Percentiles rank a stretch among this genome's conserved stretches.
Conservation (phyloP, 2,329 filamentous ascomycete species). For the Microsporum audouinii region DNA sequence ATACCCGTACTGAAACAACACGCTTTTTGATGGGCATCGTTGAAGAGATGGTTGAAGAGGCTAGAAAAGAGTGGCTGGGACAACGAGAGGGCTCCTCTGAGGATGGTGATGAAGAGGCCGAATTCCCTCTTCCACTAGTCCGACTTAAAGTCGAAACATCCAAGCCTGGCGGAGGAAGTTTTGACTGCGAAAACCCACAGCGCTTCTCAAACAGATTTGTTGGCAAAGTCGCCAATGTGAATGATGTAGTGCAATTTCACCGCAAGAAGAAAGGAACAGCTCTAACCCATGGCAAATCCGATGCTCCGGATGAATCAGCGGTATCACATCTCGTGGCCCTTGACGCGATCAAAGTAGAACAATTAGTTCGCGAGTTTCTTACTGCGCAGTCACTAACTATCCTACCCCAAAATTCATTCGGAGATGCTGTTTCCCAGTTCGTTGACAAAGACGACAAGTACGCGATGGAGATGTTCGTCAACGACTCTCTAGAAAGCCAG, state of each 20-base stretch:
- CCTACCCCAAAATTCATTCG: conserved; percentile 81
- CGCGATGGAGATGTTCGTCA: conserved; percentile 72
- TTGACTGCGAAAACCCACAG: conserved; percentile 89
- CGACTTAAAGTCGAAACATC: conserved; percentile 85
- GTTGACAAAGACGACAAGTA: conserved; percentile 93
- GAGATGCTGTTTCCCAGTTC: conserved; percentile 84
- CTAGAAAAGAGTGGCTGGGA: conserved; percentile 66
- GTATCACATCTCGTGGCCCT: conserved; percentile 49
- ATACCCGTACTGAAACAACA: conserved; percentile 73
- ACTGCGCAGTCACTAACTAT: conserved; percentile 82
- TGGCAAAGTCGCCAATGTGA: conserved; percentile 82
- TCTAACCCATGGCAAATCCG: conserved; percentile 34
- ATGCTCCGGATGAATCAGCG: conserved; percentile 53
- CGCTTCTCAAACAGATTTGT: conserved; percentile 88
- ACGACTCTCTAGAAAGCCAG: conserved; percentile 58
- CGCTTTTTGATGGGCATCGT: conserved; percentile 65
- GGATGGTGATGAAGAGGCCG: conserved; percentile 42
- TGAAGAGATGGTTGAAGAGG: conserved; percentile 76
- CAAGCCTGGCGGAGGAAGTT: conserved; percentile 70
- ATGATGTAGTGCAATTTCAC: conserved; percentile 88
- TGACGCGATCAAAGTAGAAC: conserved; percentile 76
- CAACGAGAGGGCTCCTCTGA: conserved; percentile 52
- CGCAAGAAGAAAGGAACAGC: conserved; percentile 61
- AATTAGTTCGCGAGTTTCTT: conserved; percentile 78
- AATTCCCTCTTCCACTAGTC: conserved; percentile 68